Evolutionary conservation across 306 rosid genomes (phyloP).

Genomic region (Castanea mollissima): DNA sequence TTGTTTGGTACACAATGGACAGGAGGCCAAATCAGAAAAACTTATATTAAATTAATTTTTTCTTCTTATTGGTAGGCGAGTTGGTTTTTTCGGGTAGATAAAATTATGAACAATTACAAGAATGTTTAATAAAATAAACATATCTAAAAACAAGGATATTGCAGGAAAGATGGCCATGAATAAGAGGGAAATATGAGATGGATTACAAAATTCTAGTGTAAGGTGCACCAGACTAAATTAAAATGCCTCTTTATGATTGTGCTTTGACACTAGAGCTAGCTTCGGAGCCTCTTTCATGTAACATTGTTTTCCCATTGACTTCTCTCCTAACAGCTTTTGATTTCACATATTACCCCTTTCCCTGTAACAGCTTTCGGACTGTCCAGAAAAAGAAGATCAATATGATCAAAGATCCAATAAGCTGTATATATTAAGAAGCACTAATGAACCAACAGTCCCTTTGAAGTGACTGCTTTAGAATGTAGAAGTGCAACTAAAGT

Average conservation of each 20-base stretch:
- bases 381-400: background rate
- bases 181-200: background rate
- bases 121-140: slow-evolving; percentile 10
- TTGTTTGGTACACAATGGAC: background rate
- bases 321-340: slow-evolving; percentile 1
- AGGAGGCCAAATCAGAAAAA: background rate
- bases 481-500: slow-evolving; percentile 6
- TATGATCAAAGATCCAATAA: slow-evolving; percentile 10
- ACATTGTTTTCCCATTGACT: background rate
- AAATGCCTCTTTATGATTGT: background rate
- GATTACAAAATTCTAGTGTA: background rate
- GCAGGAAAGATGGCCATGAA: slow-evolving; percentile 5
- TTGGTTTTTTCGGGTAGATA: slow-evolving; percentile 1
- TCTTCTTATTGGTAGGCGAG: background rate
- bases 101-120: slow-evolving; percentile 6
- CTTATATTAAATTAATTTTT: background rate
- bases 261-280: slow-evolving; percentile 19
- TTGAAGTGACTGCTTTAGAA: background rate
- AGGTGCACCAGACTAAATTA: slow-evolving; percentile 7
- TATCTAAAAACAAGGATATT: slow-evolving; percentile 13
- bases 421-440: slow-evolving; percentile 18
- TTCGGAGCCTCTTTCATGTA: background rate
- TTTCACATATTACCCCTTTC: background rate
- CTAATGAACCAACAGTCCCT: slow-evolving; percentile 4
- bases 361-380: background rate